Evolutionary conservation across 768 basidiomycete genomes (phyloP).

Genomic region (Tephrocybe sp.): DNA sequence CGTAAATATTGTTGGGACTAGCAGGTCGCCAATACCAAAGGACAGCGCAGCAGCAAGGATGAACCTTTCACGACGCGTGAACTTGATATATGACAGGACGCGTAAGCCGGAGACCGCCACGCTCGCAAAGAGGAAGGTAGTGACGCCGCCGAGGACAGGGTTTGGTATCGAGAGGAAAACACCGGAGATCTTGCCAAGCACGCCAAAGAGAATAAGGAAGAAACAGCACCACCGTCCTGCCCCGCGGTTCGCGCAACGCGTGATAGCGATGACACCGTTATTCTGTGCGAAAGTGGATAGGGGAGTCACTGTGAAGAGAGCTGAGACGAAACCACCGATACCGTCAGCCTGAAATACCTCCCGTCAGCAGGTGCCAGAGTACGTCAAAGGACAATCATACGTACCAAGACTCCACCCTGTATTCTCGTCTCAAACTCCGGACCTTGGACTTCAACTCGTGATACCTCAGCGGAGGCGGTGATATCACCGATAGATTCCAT

Average conservation of each 20-base stretch:
- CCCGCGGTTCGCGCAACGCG: constrained; percentile 77
- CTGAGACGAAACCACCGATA: constrained; percentile 77
- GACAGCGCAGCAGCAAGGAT: constrained; percentile 68
- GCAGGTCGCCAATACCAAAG: constrained; percentile 71
- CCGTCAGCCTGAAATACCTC: constrained; percentile 63
- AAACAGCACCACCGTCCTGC: constrained; percentile 80
- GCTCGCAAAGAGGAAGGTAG: constrained; percentile 82
- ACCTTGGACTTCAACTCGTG: constrained; percentile 70
- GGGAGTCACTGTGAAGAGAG: constrained; percentile 79
- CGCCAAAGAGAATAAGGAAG: constrained; percentile 79
- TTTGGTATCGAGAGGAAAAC: constrained; percentile 86
- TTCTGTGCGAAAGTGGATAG: constrained; percentile 73
- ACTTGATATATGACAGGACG: constrained; percentile 60
- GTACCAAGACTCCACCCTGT: constrained; percentile 76
- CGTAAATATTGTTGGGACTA: constrained; percentile 64
- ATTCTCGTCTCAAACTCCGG: constrained; percentile 79
- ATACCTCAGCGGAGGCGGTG: constrained; percentile 82
- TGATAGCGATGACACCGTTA: constrained; percentile 82
- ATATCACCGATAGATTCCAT: constrained; percentile 90
- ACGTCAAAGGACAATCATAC: constrained; percentile 20
- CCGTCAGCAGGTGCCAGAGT: constrained; percentile 43
- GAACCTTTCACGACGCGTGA: constrained; percentile 67
- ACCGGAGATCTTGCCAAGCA: constrained; percentile 81
- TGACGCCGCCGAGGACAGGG: constrained; percentile 81
- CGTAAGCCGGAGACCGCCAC: constrained; percentile 72